Percentiles rank a stretch among this genome's conserved stretches.
phyloP scores from a whole-genome alignment of 106 monocot species.

The Acanthochlamys bracteata region DNA sequence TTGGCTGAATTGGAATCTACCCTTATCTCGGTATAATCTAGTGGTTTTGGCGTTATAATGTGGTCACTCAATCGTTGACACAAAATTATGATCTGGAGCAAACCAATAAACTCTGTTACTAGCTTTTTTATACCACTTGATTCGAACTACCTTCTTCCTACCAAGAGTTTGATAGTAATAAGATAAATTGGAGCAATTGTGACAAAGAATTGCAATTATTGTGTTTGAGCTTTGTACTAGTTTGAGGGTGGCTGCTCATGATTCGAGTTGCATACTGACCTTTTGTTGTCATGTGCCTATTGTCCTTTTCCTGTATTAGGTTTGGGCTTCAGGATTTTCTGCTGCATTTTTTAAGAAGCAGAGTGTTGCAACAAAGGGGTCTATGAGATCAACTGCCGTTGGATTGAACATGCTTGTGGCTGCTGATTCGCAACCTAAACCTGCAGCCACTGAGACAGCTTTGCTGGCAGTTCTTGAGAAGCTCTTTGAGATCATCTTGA shows the following conservation, averaged over 20 bases:
- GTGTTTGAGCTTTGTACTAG: not conserved
- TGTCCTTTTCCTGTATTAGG: slow-evolving; percentile 26
- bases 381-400: slow-evolving; percentile 5
- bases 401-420: slow-evolving; percentile 10
- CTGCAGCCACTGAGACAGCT: slow-evolving; percentile 46
- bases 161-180: no score
- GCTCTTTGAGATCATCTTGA: slow-evolving; percentile 74
- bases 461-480: slow-evolving; percentile 60
- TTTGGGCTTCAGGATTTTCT: slow-evolving; percentile 96
- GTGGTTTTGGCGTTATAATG: no score
- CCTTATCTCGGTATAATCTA: no score
- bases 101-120: no score
- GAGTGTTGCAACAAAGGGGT: slow-evolving; percentile 65
- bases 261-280: not conserved
- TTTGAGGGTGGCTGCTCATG: not conserved
- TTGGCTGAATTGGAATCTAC: no score
- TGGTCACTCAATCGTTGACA: no score
- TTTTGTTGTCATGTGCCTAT: not conserved
- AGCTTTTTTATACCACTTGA: no score
- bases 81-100: no score
- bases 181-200: no score
- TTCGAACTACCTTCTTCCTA: no score
- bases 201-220: no score
- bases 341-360: slow-evolving; percentile 90
- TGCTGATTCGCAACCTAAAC: slow-evolving; percentile 32